Evolutionary conservation across 163 green algal species (phyloP), one percentile per base, ranked within the genome.

Genomic region (Chlamydomonas reinhardtii): DNA sequence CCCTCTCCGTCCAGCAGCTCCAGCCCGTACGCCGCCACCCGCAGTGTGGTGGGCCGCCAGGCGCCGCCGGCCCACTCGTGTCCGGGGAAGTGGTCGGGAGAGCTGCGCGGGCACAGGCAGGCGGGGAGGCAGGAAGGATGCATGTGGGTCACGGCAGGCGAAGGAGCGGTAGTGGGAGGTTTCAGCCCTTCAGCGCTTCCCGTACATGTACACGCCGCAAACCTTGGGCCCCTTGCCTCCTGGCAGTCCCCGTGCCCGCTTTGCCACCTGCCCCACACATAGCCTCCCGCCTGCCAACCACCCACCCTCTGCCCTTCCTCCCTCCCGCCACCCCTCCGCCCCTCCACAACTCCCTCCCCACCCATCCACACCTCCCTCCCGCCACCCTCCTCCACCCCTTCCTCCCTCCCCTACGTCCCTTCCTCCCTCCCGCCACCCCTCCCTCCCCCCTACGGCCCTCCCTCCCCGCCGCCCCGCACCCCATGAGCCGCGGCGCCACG

Each of bases 31-130:
- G 93, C 85, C 12, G 90, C 94, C 32, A 97, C 82, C 20, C 90
- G 78, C 86, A 97, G 88, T 64, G 76, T 79, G 22, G 90, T 88
- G 17, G 90, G 68, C 22, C 89, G 72, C 95, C 95, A 97, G 9
- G 70, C 29, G 11, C 81, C 81, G 9, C 43, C 34, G 2, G 69
- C 73, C 84, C 84, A 90, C 74, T 95, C 84, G 87, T 85, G 12
- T 54, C 90, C 32, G n/a, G 84, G 32, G 59, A 93, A 95, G 59
- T 90, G 70, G 20, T 93, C 81, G 8, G 84, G 56, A 19, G 83
- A 82, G 85, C 92, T 96, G 91, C 85, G 77, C 22, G 62, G 62
- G 25, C 17, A 20, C 24, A 68, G 61, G 61, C 61, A 68, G 61
- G 61, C 20, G 20, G 20, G 59, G 11, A 17, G 59, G 59, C 12